These are phyloP conservation scores for Pleurotus cornucopiae DNA, from an alignment of 768 basidiomycete species.

Conservation along the genomic window DNA sequence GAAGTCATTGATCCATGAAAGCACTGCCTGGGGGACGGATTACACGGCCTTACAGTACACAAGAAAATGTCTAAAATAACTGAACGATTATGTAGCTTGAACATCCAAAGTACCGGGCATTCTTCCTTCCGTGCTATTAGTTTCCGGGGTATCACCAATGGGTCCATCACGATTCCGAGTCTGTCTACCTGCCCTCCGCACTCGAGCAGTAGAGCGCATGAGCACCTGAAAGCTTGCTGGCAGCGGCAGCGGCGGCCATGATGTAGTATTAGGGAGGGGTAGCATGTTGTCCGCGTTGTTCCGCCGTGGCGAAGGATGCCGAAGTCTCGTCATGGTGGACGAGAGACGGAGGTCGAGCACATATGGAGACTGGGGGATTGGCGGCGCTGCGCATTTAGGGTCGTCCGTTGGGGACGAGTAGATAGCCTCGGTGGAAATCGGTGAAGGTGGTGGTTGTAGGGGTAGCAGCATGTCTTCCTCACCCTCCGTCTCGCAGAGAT, in stretches of 20 bases:
- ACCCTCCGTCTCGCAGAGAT: conserved; percentile 33
- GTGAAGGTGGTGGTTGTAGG: conserved; percentile 18
- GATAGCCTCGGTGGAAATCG: background rate
- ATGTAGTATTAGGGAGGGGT: conserved; percentile 59
- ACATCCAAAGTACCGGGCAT: conserved; percentile 5
- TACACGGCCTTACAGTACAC: background rate
- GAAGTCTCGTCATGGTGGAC: conserved; percentile 51
- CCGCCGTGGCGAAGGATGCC: conserved; percentile 43
- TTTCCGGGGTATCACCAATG: background rate
- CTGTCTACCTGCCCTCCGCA: conserved; percentile 17
- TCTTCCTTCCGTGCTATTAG: conserved; percentile 1
- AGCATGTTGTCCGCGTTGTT: conserved; percentile 31
- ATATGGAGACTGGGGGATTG: conserved; percentile 31
- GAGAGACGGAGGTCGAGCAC: conserved; percentile 62
- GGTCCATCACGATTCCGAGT: conserved; percentile 5
- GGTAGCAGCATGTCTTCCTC: conserved; percentile 32
- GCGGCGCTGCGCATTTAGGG: background rate
- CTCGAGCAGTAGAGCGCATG: conserved; percentile 42
- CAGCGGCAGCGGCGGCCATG: conserved; percentile 34
- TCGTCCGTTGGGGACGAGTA: conserved; percentile 13
- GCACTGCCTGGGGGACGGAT: background rate
- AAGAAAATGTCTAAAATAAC: background rate
- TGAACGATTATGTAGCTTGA: background rate
- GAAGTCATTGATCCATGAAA: no score
- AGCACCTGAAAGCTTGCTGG: conserved; percentile 47